phyloP scores from a whole-genome alignment of 2,329 filamentous ascomycete species.

The Karstenula rhodostoma region DNA sequence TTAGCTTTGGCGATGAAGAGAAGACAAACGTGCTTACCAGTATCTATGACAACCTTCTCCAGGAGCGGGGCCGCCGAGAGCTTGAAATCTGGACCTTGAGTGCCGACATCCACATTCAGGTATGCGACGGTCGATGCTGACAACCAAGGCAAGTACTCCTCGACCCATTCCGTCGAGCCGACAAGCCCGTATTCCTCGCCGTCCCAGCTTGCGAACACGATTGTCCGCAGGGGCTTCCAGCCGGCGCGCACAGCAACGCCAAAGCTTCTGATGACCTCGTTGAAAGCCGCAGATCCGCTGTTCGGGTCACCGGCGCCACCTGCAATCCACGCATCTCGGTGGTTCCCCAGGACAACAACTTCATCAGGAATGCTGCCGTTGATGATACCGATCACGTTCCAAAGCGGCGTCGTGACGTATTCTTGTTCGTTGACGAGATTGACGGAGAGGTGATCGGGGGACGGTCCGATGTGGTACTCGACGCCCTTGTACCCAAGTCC shows the following conservation, averaged over 20 bases:
- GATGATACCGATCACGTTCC: constrained; percentile 88
- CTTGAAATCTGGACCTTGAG: constrained; percentile 69
- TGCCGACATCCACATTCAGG: constrained; percentile 83
- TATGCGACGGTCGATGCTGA: constrained; percentile 77
- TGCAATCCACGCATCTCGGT: constrained; percentile 88
- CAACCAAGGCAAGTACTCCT: constrained; percentile 87
- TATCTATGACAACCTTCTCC: constrained; percentile 74
- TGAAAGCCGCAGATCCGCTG: constrained; percentile 79
- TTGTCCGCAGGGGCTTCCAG: constrained; percentile 87
- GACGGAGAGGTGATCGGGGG: constrained; percentile 70
- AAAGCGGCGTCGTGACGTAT: constrained; percentile 59
- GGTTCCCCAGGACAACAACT: constrained; percentile 89
- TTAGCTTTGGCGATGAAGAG: constrained; percentile 21
- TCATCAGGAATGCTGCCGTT: constrained; percentile 87
- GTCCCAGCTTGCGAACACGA: constrained; percentile 80
- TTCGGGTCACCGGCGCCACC: constrained; percentile 87
- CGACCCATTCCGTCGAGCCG: constrained; percentile 92
- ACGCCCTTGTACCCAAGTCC: constrained; percentile 83
- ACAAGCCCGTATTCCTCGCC: constrained; percentile 83
- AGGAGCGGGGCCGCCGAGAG: constrained; percentile 77
- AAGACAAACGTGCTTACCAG: constrained; percentile 52
- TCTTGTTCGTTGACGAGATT: constrained; percentile 61
- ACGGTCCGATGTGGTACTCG: constrained; percentile 84
- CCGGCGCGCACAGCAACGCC: constrained; percentile 74
- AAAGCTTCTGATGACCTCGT: constrained; percentile 79